Evolutionary conservation across 2,329 filamentous ascomycete species (phyloP).

Genomic region (Diplodia seriata): DNA sequence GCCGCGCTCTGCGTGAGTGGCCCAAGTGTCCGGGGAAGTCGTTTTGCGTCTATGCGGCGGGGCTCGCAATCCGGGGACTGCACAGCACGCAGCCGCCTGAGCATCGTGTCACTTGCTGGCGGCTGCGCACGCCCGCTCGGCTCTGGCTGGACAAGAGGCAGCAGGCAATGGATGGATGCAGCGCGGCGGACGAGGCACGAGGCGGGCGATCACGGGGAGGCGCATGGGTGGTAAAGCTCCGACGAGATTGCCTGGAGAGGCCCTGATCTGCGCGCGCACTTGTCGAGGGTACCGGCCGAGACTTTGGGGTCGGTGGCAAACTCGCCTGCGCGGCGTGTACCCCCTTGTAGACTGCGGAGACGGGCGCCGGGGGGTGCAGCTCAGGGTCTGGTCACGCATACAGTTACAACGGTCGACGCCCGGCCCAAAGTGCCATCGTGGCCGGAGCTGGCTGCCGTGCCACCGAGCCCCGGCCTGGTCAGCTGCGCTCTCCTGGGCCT

Average conservation of each 20-base stretch:
- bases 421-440: not conserved
- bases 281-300: constrained; percentile 23
- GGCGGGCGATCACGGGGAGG: constrained; percentile 28
- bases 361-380: constrained; percentile 8
- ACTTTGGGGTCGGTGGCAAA: constrained; percentile 9
- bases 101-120: constrained; percentile 20
- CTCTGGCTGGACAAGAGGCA: not conserved
- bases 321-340: constrained; percentile 18
- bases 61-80: constrained; percentile 27
- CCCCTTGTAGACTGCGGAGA: constrained; percentile 22
- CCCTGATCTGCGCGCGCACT: constrained; percentile 22
- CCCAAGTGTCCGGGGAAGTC: constrained; percentile 26
- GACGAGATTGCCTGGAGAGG: constrained; percentile 21
- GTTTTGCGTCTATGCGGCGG: constrained; percentile 26
- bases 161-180: constrained; percentile 3
- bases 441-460: constrained; percentile 27
- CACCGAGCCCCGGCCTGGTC: constrained; percentile 29
- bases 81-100: constrained; percentile 19
- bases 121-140: constrained; percentile 7
- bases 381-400: constrained; percentile 30
- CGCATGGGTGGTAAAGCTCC: constrained; percentile 26
- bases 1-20: constrained; percentile 18
- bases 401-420: constrained; percentile 20
- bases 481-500: constrained; percentile 31
- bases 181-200: not conserved